Evolutionary conservation across 306 rosid species (phyloP).

Genomic region (Cyamopsis tetragonoloba): DNA sequence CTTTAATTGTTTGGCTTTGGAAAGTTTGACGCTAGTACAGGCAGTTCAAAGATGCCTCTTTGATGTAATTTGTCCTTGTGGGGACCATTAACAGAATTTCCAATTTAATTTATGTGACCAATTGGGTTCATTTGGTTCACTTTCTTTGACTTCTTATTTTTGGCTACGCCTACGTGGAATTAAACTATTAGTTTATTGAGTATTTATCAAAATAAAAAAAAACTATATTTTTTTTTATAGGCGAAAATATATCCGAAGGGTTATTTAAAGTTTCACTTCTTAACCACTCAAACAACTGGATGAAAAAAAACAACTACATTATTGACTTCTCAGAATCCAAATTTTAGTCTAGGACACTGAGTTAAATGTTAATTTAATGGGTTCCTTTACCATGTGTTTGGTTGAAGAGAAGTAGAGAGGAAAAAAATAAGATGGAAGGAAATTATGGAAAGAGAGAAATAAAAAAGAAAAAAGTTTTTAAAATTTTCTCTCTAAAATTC

Average conservation of each 20-base stretch:
- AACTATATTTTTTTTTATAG: no score
- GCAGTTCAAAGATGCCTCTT: constrained; percentile 33
- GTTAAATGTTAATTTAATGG: background rate
- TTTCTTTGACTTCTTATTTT: constrained; percentile 5
- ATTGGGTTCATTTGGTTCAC: constrained; percentile 9
- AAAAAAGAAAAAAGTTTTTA: no score
- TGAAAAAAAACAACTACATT: no score
- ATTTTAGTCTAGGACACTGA: background rate
- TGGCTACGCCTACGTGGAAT: background rate
- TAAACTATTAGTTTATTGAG: background rate
- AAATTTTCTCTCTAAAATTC: no score
- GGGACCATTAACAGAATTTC: constrained; percentile 17
- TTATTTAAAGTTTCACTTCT: no score
- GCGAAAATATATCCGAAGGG: no score
- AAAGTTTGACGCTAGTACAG: constrained; percentile 18
- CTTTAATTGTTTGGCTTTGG: background rate
- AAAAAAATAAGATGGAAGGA: no score
- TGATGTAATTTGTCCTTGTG: constrained; percentile 20
- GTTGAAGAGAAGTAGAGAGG: no score
- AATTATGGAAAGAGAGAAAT: no score
- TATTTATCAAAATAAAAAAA: no score
- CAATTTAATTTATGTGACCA: background rate
- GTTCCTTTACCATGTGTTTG: no score
- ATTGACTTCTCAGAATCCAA: background rate
- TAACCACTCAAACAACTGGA: no score